phyloP scores from a whole-genome alignment of 768 basidiomycete genomes.

The Trametes punicea region DNA sequence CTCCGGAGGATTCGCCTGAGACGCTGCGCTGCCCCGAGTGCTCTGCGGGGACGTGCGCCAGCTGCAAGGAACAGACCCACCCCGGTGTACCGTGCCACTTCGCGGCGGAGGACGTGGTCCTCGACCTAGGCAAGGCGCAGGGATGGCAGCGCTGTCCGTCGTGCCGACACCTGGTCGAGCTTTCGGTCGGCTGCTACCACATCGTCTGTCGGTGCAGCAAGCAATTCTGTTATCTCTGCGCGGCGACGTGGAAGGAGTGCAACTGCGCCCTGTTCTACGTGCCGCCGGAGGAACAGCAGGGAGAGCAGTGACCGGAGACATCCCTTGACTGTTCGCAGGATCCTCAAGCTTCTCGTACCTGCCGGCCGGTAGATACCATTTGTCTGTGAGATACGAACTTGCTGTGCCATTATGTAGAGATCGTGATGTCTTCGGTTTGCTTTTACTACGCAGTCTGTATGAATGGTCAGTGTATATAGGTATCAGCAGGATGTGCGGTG shows the following conservation, averaged over 20 bases:
- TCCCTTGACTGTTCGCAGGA: too few relatives aligned
- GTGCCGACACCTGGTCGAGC: conserved; percentile 27
- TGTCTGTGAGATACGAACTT: too few relatives aligned
- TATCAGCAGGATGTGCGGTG: too few relatives aligned
- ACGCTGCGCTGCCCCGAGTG: conserved; percentile 14
- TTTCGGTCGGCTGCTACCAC: conserved; percentile 25
- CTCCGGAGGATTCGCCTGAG: background rate
- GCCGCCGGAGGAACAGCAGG: conserved; percentile 5
- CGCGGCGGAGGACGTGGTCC: conserved; percentile 25
- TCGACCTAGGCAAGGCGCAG: conserved; percentile 19
- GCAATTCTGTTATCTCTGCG: conserved; percentile 32
- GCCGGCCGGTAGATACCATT: too few relatives aligned
- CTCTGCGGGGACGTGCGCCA: conserved; percentile 14
- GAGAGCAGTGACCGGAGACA: background rate
- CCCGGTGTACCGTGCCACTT: conserved; percentile 13
- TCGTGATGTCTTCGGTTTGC: too few relatives aligned
- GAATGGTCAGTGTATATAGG: too few relatives aligned
- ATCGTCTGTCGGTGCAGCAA: conserved; percentile 26
- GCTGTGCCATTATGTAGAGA: too few relatives aligned
- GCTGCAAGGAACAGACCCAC: conserved; percentile 15
- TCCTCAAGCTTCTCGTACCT: too few relatives aligned
- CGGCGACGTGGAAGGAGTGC: conserved; percentile 26
- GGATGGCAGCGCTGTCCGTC: conserved; percentile 26
- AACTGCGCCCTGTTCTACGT: conserved; percentile 18
- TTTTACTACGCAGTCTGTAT: too few relatives aligned